Conservation (phyloP, 192 early-diverging fungal species). For the Funneliformis mosseae region DNA sequence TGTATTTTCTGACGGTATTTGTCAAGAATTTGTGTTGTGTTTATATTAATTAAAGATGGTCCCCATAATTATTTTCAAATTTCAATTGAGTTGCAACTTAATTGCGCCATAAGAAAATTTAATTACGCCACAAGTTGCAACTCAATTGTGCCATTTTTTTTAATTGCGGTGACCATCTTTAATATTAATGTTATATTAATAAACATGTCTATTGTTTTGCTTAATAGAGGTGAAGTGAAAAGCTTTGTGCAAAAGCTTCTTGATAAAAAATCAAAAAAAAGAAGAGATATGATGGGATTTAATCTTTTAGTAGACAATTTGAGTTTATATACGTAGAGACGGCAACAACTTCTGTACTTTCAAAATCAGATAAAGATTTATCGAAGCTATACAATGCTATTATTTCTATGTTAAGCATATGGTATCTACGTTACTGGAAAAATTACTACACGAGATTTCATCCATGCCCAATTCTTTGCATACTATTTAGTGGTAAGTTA, state of each 20-base stretch:
- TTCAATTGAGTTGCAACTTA: too few species aligned
- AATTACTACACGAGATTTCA: conserved; percentile 19
- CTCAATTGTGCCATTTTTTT: too few species aligned
- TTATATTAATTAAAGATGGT: too few species aligned
- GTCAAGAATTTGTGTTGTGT: conserved; percentile 20
- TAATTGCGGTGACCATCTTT: too few species aligned
- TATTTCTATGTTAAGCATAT: conserved; percentile 22
- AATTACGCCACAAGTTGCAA: too few species aligned
- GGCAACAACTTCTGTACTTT: conserved; percentile 17
- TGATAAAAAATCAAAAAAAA: conserved; percentile 26
- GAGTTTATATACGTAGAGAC: conserved; percentile 20
- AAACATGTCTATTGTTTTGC: conserved; percentile 17
- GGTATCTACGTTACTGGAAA: conserved; percentile 11
- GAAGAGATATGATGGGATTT: conserved; percentile 11
- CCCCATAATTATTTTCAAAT: too few species aligned
- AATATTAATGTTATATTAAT: conserved; percentile 31
- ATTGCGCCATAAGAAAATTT: too few species aligned
- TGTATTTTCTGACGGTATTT: conserved; percentile 20
- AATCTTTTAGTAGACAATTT: conserved; percentile 20
- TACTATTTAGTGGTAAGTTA: conserved; percentile 25
- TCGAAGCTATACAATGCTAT: conserved; percentile 19
- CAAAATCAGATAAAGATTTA: conserved; percentile 21
- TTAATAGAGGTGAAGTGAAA: conserved; percentile 22
- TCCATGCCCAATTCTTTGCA: conserved; percentile 20
- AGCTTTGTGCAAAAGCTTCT: conserved; percentile 23